phyloP scores from a whole-genome alignment of 1,284 basidiomycete genomes.

The Leccinum colubrinum region DNA sequence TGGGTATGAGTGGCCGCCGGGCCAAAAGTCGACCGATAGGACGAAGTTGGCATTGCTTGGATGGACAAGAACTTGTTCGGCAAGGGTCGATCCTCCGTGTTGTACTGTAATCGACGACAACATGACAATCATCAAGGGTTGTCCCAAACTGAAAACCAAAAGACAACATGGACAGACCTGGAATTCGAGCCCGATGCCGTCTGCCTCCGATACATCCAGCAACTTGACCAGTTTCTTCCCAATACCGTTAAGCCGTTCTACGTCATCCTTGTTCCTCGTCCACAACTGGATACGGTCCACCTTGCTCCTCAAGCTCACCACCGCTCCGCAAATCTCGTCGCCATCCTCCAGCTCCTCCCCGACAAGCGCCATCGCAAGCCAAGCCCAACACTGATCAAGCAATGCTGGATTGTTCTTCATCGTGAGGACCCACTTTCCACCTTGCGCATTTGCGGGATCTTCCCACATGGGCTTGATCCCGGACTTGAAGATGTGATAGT shows the following conservation, averaged over 20 bases:
- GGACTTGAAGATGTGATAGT: constrained; percentile 93
- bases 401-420: constrained; percentile 81
- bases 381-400: constrained; percentile 88
- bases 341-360: constrained; percentile 88
- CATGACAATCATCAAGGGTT: constrained; percentile 1
- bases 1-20: constrained; percentile 19
- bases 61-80: constrained; percentile 81
- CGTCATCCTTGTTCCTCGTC: constrained; percentile 81
- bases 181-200: constrained; percentile 85
- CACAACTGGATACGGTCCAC: constrained; percentile 90
- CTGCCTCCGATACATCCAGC: constrained; percentile 76
- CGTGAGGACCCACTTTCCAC: constrained; percentile 93
- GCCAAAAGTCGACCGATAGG: constrained; percentile 62
- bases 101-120: constrained; percentile 48
- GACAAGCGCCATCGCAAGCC: constrained; percentile 88
- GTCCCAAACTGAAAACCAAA: constrained; percentile 1
- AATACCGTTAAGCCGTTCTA: constrained; percentile 80
- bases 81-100: constrained; percentile 76
- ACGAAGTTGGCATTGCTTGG: constrained; percentile 61
- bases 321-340: constrained; percentile 88
- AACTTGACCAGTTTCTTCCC: constrained; percentile 80
- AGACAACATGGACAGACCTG: constrained; percentile 57
- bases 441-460: constrained; percentile 86
- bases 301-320: constrained; percentile 84
- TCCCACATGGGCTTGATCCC: constrained; percentile 97